A percentile compares a stretch with the other conserved stretches of the same genome.
Evolutionary conservation across 495 filamentous ascomycete species (phyloP).

Genomic region (Parachaetomium inaequale): DNA sequence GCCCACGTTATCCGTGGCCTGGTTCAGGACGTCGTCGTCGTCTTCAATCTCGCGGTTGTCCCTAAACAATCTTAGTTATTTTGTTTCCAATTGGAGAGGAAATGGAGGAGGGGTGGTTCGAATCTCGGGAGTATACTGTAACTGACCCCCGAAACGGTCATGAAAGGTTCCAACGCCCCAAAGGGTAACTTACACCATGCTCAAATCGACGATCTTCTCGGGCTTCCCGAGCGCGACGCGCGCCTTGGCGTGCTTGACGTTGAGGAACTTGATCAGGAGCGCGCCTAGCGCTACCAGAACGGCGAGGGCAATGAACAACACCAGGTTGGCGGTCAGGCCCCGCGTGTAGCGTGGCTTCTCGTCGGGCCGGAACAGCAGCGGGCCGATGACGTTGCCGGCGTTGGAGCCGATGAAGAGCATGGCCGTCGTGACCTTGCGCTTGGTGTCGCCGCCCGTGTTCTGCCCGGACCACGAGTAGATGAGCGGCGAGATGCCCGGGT

Average conservation of each 20-base stretch:
- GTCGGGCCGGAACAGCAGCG: slow-evolving; percentile 2
- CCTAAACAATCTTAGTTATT: too few relatives aligned
- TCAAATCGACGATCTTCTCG: slow-evolving; percentile 1
- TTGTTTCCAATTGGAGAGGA: too few relatives aligned
- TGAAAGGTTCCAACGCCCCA: too few relatives aligned
- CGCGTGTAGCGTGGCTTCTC: slow-evolving; percentile 4
- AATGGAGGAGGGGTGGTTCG: too few relatives aligned
- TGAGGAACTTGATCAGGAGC: slow-evolving; percentile 3
- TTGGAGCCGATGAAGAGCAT: background rate
- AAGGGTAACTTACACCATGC: background rate
- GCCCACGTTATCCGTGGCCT: background rate
- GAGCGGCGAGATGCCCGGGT: slow-evolving; percentile 1
- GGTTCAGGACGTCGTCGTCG: background rate
- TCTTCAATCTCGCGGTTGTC: background rate
- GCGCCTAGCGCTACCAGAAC: background rate
- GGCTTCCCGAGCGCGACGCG: slow-evolving; percentile 3
- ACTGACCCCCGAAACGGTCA: too few relatives aligned
- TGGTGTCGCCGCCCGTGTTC: slow-evolving; percentile 6
- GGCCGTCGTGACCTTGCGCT: slow-evolving; percentile 1
- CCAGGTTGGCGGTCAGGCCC: slow-evolving; percentile 5
- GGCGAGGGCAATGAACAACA: background rate
- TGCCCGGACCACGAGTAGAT: slow-evolving; percentile 8
- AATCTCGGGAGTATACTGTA: too few relatives aligned
- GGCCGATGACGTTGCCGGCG: slow-evolving; percentile 5
- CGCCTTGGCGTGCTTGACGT: background rate